Percentiles rank a stretch among this genome's conserved stretches.
phyloP scores from a whole-genome alignment of 1,284 basidiomycete species.

The Microbotryomycetes sp. region DNA sequence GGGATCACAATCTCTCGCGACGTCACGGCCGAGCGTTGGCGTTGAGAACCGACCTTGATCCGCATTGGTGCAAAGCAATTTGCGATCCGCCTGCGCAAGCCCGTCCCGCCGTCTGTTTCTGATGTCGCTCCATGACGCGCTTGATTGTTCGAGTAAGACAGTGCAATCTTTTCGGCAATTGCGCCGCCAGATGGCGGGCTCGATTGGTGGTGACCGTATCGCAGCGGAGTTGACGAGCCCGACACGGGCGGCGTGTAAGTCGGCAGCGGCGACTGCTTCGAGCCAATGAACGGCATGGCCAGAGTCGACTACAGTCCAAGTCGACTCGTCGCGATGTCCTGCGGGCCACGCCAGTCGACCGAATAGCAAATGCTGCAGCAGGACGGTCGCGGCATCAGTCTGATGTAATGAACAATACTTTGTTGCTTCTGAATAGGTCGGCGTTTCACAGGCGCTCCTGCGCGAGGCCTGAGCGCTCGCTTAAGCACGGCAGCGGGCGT shows the following conservation, averaged over 20 bases:
- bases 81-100: neutral
- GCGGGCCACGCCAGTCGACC: too few relatives aligned
- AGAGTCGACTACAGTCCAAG: too few relatives aligned
- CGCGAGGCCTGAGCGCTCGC: too few relatives aligned
- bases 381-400: too few relatives aligned
- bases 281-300: neutral
- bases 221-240: neutral
- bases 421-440: too few relatives aligned
- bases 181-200: neutral
- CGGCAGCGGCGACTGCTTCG: neutral
- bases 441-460: too few relatives aligned
- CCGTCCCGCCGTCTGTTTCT: neutral
- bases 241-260: neutral
- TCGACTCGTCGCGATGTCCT: too few relatives aligned
- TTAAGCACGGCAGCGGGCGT: too few relatives aligned
- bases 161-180: constrained; percentile 27
- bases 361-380: too few relatives aligned
- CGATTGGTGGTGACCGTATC: neutral
- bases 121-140: too few relatives aligned
- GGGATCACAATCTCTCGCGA: constrained; percentile 21
- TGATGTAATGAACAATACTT: too few relatives aligned
- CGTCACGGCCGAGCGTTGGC: neutral
- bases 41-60: constrained; percentile 4
- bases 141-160: constrained; percentile 16
- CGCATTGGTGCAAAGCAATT: constrained; percentile 12